Percentiles rank a stretch among this genome's conserved stretches.
Evolutionary conservation across 495 filamentous ascomycete species (phyloP).

Genomic region (Aspergillus leporis): DNA sequence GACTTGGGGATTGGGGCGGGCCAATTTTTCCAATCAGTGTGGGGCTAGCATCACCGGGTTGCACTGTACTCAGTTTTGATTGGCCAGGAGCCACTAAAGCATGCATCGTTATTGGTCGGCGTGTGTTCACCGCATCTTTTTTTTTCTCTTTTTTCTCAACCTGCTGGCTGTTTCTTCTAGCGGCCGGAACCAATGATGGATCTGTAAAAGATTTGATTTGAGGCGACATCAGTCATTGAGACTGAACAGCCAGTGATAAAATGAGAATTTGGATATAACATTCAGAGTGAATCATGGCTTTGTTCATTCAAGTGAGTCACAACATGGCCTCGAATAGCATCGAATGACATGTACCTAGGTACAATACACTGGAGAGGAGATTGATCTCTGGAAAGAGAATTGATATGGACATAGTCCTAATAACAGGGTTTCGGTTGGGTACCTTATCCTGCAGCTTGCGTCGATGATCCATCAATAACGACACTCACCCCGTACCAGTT

Average conservation of each 20-base stretch:
- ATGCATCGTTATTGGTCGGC: slow-evolving; percentile 32
- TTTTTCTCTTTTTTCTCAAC: slow-evolving; percentile 5
- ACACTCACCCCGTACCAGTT: slow-evolving; percentile 6
- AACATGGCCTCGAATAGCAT: not conserved
- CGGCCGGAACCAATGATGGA: not conserved
- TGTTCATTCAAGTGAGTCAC: not conserved
- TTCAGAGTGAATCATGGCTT: not conserved
- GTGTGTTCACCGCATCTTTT: slow-evolving; percentile 44
- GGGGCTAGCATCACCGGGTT: slow-evolving; percentile 11
- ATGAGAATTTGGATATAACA: not conserved
- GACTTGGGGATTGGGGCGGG: slow-evolving; percentile 17
- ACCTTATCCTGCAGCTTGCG: slow-evolving; percentile 26
- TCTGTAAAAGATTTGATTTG: slow-evolving; percentile 4
- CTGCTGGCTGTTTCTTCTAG: not conserved
- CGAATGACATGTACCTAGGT: not conserved
- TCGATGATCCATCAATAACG: slow-evolving; percentile 4
- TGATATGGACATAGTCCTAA: not conserved
- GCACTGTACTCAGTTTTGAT: slow-evolving; percentile 19
- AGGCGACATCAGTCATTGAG: not conserved
- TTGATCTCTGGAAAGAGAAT: not conserved
- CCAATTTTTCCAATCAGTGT: slow-evolving; percentile 32
- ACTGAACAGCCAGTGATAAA: not conserved
- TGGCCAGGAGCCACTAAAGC: slow-evolving; percentile 24
- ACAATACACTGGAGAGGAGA: not conserved
- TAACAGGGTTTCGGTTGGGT: slow-evolving; percentile 20